Evolutionary conservation across 441 rosid genomes (phyloP).

Genomic region (Flueggea neowawraea): DNA sequence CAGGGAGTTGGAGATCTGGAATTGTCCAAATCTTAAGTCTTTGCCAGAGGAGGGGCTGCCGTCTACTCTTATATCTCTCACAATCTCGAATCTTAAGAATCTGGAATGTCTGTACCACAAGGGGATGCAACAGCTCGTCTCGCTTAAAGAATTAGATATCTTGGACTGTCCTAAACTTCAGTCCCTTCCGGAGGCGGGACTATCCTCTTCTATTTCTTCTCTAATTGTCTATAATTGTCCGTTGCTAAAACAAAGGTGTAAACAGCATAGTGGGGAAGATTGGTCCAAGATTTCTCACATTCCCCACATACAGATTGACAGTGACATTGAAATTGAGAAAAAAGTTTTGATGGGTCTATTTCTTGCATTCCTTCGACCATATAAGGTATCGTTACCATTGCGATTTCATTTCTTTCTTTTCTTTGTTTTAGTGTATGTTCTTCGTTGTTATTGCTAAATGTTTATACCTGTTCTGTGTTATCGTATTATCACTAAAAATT

Average conservation of each 20-base stretch:
- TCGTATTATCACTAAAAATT: too few relatives aligned
- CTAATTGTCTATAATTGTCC: conserved; percentile 22
- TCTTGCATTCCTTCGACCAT: not conserved
- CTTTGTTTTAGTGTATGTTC: not conserved
- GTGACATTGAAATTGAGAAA: not conserved
- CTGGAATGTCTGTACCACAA: conserved; percentile 19
- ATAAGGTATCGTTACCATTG: not conserved
- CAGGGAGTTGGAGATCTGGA: conserved; percentile 25
- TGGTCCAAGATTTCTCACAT: conserved; percentile 24
- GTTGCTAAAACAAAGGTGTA: conserved; percentile 12
- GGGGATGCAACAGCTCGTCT: conserved; percentile 27
- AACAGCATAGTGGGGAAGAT: conserved; percentile 20
- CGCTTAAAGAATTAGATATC: conserved; percentile 27
- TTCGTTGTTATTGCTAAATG: too few relatives aligned
- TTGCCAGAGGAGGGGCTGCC: conserved; percentile 18
- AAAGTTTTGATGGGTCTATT: not conserved
- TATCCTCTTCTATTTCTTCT: conserved; percentile 15
- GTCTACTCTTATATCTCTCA: not conserved
- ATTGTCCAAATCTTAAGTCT: conserved; percentile 4
- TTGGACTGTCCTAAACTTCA: conserved; percentile 5
- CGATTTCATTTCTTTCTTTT: not conserved
- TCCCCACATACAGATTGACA: conserved; percentile 20
- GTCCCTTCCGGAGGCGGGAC: conserved; percentile 4
- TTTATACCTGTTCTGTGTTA: too few relatives aligned
- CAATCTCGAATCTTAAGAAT: conserved; percentile 10